Evolutionary conservation across 768 basidiomycete genomes (phyloP).

Genomic region (Rhodotorula kratochvilovae): DNA sequence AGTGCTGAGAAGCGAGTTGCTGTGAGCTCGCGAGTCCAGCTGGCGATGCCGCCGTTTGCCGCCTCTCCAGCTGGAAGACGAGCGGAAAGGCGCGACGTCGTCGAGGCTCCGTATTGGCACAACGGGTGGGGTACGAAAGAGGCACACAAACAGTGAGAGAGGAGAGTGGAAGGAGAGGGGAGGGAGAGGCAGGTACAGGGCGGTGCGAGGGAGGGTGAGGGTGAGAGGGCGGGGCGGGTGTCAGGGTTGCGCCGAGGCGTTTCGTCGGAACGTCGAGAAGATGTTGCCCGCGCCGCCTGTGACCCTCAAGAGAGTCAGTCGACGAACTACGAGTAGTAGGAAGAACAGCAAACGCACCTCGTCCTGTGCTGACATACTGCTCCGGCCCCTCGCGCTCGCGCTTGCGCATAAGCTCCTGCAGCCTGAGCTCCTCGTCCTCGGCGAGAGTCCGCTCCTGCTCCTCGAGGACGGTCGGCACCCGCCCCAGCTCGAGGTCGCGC

Average conservation of each 20-base stretch:
- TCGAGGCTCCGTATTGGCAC: too few relatives aligned
- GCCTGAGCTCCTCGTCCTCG: conserved; percentile 24
- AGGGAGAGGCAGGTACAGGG: too few relatives aligned
- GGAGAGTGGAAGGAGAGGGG: too few relatives aligned
- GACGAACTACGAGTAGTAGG: accelerated
- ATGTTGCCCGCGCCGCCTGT: conserved; percentile 33
- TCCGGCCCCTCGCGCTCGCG: conserved; percentile 25
- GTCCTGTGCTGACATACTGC: conserved; percentile 25
- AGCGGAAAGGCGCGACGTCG: too few relatives aligned
- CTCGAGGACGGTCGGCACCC: conserved; percentile 30
- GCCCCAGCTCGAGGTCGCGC: conserved; percentile 23
- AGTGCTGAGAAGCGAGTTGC: too few relatives aligned
- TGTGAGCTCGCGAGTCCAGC: too few relatives aligned
- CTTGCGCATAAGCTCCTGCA: conserved; percentile 12
- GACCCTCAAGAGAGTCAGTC: not conserved
- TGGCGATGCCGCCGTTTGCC: too few relatives aligned
- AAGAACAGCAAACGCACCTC: conserved; percentile 12
- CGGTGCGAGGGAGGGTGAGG: not conserved
- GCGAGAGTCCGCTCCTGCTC: conserved; percentile 20
- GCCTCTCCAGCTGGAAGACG: too few relatives aligned
- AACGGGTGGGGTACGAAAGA: too few relatives aligned
- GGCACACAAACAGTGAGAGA: too few relatives aligned
- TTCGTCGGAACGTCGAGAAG: not conserved
- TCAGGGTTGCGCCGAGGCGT: not conserved
- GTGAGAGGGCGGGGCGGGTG: not conserved